Percentiles rank a stretch among this genome's conserved stretches.
phyloP scores from a whole-genome alignment of 1,139 yeast genomes.

The Lodderomyces pseudojiufengensis region DNA sequence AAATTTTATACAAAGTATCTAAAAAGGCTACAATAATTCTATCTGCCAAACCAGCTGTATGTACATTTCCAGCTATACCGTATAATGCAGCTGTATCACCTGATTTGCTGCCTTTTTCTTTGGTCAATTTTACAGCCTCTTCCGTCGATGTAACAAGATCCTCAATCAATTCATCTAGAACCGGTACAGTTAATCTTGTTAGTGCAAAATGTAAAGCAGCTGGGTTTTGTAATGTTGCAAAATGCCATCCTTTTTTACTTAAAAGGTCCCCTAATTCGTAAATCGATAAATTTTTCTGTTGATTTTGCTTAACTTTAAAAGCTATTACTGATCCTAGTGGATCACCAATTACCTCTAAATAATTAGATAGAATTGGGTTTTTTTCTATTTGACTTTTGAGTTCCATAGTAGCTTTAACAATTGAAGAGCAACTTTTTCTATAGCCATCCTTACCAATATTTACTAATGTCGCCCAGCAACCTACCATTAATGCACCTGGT shows the following conservation, averaged over 20 bases:
- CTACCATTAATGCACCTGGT: constrained; percentile 95
- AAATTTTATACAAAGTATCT: constrained; percentile 66
- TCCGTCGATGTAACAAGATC: constrained; percentile 51
- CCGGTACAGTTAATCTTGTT: constrained; percentile 65
- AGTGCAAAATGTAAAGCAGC: constrained; percentile 89
- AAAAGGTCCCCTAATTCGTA: constrained; percentile 74
- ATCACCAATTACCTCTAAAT: constrained; percentile 67
- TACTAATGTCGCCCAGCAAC: constrained; percentile 94
- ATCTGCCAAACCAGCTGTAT: constrained; percentile 84
- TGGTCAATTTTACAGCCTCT: constrained; percentile 34
- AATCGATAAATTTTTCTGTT: constrained; percentile 45
- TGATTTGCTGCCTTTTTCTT: constrained; percentile 24
- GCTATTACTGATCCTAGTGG: constrained; percentile 82
- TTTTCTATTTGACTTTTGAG: constrained; percentile 47
- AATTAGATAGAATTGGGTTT: constrained; percentile 39
- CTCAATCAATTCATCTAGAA: constrained; percentile 56
- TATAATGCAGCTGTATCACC: constrained; percentile 82
- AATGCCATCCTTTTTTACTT: constrained; percentile 79
- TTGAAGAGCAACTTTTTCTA: constrained; percentile 57
- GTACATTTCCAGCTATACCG: constrained; percentile 91
- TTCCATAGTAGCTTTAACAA: constrained; percentile 60
- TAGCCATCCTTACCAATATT: constrained; percentile 81
- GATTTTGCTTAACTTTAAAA: constrained; percentile 48
- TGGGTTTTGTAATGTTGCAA: constrained; percentile 81
- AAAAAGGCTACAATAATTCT: constrained; percentile 72